These are phyloP conservation scores for Kandelia obovata DNA, from an alignment of 345 rosid genomes.

Conservation along the genomic window DNA sequence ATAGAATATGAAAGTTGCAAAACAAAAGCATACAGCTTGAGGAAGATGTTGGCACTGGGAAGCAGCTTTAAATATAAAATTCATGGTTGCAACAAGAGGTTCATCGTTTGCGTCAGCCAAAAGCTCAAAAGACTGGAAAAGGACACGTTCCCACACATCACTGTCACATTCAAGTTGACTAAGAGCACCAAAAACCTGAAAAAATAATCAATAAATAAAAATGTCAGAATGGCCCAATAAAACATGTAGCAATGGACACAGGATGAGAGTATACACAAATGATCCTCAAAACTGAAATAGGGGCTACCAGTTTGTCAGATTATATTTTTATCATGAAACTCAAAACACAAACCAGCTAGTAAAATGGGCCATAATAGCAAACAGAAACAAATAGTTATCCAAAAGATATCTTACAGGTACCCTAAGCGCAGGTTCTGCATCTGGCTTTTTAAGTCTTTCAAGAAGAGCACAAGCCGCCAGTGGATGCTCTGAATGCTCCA, in stretches of 20 bases:
- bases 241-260: background rate
- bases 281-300: constrained; percentile 12
- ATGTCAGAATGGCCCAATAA: background rate
- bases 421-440: constrained; percentile 76
- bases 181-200: constrained; percentile 83
- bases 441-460: constrained; percentile 78
- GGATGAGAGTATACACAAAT: background rate
- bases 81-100: constrained; percentile 71
- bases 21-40: constrained; percentile 64
- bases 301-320: background rate
- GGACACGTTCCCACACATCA: constrained; percentile 78
- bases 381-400: constrained; percentile 8
- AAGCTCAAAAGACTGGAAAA: constrained; percentile 69
- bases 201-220: constrained; percentile 14
- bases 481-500: constrained; percentile 93
- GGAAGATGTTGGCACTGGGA: constrained; percentile 86
- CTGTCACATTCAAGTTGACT: constrained; percentile 81
- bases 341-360: constrained; percentile 1
- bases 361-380: constrained; percentile 10
- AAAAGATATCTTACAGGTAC: constrained; percentile 68
- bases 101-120: constrained; percentile 70
- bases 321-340: background rate
- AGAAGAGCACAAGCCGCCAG: constrained; percentile 86
- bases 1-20: constrained; percentile 14
- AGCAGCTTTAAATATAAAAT: constrained; percentile 84